Percentiles rank a stretch among this genome's conserved stretches.
phyloP scores from a whole-genome alignment of 345 rosid species.

The Carallia brachiata region DNA sequence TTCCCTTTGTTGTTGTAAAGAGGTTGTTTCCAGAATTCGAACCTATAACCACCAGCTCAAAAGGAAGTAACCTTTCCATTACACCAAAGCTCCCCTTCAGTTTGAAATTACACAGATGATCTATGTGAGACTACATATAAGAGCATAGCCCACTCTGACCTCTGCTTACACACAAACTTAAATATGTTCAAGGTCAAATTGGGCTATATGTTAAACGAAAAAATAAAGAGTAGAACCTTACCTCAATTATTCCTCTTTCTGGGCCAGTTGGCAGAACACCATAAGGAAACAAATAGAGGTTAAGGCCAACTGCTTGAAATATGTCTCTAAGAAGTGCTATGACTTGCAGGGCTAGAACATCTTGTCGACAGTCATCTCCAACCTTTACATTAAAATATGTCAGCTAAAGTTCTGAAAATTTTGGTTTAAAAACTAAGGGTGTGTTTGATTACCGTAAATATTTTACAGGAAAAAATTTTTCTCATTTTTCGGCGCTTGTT shows the following conservation, averaged over 20 bases:
- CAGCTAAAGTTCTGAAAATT: not conserved
- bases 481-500: too few species aligned
- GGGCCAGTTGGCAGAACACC: slow-evolving; percentile 99
- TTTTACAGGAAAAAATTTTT: too few species aligned
- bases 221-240: slow-evolving; percentile 23
- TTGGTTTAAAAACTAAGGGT: not conserved
- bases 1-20: too few species aligned
- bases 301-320: slow-evolving; percentile 81
- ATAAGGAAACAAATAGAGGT: slow-evolving; percentile 89
- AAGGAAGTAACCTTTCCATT: too few species aligned
- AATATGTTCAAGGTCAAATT: not conserved
- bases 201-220: not conserved
- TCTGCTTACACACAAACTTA: not conserved
- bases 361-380: slow-evolving; percentile 99
- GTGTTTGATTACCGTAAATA: too few species aligned
- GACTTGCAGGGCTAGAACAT: slow-evolving; percentile 99
- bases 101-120: too few species aligned
- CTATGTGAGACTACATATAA: too few species aligned
- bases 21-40: too few species aligned
- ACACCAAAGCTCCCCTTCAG: too few species aligned
- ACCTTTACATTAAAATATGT: slow-evolving; percentile 50
- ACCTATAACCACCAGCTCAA: too few species aligned
- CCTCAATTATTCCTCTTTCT: slow-evolving; percentile 97
- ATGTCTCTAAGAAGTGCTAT: slow-evolving; percentile 88
- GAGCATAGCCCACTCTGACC: not conserved